Conservation (phyloP, 75 land plant genomes). For the Chamaecyparis obtusa region DNA sequence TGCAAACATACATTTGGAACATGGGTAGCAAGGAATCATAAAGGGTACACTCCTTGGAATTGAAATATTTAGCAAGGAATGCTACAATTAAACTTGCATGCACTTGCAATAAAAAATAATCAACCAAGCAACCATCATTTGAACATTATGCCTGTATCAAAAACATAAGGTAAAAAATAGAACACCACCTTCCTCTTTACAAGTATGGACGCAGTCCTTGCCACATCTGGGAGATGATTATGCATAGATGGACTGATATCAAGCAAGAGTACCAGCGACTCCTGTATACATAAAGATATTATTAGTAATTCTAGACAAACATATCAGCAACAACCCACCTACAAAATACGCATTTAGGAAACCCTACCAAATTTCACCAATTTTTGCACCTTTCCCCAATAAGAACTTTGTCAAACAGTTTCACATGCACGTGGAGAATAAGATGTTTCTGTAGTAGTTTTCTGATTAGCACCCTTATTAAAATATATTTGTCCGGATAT, state of each 20-base stretch:
- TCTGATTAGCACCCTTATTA: too few species aligned
- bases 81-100: background rate
- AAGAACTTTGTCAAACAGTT: too few species aligned
- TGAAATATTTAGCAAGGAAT: background rate
- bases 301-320: background rate
- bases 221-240: slow-evolving; percentile 59
- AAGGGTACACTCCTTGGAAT: background rate
- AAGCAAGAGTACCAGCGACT: slow-evolving; percentile 65
- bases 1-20: background rate
- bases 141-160: background rate
- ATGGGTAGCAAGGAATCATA: background rate
- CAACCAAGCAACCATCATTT: background rate
- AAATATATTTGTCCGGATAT: too few species aligned
- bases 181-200: slow-evolving; percentile 74
- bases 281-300: slow-evolving; percentile 39
- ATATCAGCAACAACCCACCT: background rate
- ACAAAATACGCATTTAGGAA: too few species aligned
- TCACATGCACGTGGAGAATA: too few species aligned
- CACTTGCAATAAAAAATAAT: background rate
- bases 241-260: slow-evolving; percentile 93
- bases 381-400: too few species aligned
- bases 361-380: too few species aligned
- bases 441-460: too few species aligned
- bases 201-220: slow-evolving; percentile 60
- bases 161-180: background rate